Evolutionary conservation across 164 flowering plant genomes (phyloP), one percentile per base, ranked within the genome.

Genomic region (Akebia trifoliata): DNA sequence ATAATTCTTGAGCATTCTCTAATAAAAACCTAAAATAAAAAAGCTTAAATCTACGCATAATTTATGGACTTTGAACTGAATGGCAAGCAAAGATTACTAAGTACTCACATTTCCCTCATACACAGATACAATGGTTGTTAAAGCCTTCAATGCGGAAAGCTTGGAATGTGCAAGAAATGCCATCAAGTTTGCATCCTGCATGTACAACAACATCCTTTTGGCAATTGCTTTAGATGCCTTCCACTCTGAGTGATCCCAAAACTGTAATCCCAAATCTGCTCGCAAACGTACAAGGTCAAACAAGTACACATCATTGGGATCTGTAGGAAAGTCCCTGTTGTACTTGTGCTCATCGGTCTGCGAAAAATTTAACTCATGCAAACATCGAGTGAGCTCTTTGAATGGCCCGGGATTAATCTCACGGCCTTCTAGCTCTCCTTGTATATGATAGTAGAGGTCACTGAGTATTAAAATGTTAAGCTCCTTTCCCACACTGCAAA

Each of bases 381-480:
- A 73, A 73, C 46, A 84, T 47, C 67, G 77, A 38, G 74, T 71
- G 18, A 93, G 80, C 61, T 90, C 99, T 57, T 79, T 84, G 62
- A 90, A 85, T 63, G 90, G 85, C 29, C 89, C 89, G 59, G 78
- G 57, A 55, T 72, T 71, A 29, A 84, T 78, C 60, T 67, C 64
- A 44, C 96, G 96, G 28, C 94, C 97, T 68, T 87, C 87, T 57
- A 90, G 76, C 79, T 93, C 92, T 56, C 96, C 99, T 79, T 83
- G 82, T 15, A 93, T 66, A 73, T 84, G 97, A 76, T 80, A 85
- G 62, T 76, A 90, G 2, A 93, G 84, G 64, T 93, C 97, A 68
- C 72, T 83, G 50, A 93, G 76, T 35, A 93, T 73, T 53, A 90
- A 74, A 65, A 47, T 49, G 24, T 63, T 66, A 47, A 78, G 43